Evolutionary conservation across 495 filamentous ascomycete genomes (phyloP).

Genomic region (Neurospora cerealis): DNA sequence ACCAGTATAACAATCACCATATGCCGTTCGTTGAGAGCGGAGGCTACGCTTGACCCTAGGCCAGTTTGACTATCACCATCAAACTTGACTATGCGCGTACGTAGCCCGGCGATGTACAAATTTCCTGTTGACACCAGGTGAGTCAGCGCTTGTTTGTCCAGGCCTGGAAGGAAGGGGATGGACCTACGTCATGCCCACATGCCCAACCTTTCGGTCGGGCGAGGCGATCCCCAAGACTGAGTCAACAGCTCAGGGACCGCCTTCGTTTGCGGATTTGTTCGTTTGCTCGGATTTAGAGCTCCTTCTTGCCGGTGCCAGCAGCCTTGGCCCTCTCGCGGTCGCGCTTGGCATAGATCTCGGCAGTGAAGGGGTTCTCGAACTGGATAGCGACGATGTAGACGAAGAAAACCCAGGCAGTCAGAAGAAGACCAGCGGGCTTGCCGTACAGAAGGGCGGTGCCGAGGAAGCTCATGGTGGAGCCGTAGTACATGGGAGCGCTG

Average conservation of each 20-base stretch:
- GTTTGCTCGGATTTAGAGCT: constrained; percentile 20
- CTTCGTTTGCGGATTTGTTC: not conserved
- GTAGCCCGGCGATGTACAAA: not conserved
- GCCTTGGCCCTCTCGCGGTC: constrained; percentile 41
- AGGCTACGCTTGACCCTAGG: not conserved
- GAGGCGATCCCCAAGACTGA: not conserved
- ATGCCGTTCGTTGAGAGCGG: not conserved
- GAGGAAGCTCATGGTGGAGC: constrained; percentile 83
- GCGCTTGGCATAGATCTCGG: constrained; percentile 87
- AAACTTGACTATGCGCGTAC: not conserved
- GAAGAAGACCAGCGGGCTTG: constrained; percentile 73
- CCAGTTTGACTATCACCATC: not conserved
- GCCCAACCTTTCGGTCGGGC: not conserved
- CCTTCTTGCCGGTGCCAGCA: constrained; percentile 31
- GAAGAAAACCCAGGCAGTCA: constrained; percentile 65
- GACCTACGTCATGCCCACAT: not conserved
- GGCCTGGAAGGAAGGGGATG: not conserved
- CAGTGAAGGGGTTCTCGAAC: constrained; percentile 97
- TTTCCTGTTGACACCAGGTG: not conserved
- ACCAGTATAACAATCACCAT: not conserved
- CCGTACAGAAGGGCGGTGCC: constrained; percentile 82
- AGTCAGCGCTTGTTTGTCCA: not conserved
- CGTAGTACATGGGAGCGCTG: constrained; percentile 92
- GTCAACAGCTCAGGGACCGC: not conserved
- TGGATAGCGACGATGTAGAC: constrained; percentile 74